These are phyloP conservation scores for Chlamydomonas schloesseri DNA, from an alignment of 139 green algal species.

Conservation along the genomic window DNA sequence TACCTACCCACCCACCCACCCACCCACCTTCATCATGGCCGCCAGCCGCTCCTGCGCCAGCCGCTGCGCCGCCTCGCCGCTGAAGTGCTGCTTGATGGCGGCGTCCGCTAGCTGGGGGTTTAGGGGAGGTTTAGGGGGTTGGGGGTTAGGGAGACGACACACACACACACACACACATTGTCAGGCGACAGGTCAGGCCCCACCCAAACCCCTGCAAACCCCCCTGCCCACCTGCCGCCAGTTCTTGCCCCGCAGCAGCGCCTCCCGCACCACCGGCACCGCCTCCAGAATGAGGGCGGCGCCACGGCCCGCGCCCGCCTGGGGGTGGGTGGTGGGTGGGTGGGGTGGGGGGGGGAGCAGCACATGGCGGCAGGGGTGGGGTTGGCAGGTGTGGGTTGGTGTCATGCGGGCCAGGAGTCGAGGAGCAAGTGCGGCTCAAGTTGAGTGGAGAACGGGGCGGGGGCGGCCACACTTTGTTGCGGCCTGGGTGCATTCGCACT, in stretches of 20 bases:
- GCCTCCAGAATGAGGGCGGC: slow-evolving; percentile 77
- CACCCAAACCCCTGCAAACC: too few species aligned
- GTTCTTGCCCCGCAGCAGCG: slow-evolving; percentile 61
- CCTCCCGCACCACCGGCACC: slow-evolving; percentile 68
- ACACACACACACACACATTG: too few species aligned
- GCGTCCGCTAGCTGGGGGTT: slow-evolving; percentile 48
- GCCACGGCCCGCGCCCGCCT: slow-evolving; percentile 3
- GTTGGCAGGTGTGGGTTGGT: too few species aligned
- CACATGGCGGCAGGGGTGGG: too few species aligned
- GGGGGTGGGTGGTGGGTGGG: background rate
- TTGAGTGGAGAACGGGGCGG: too few species aligned
- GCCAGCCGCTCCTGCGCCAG: slow-evolving; percentile 57
- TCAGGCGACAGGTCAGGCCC: too few species aligned
- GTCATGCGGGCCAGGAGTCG: too few species aligned
- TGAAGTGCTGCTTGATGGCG: slow-evolving; percentile 53
- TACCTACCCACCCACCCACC: background rate
- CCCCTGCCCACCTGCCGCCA: slow-evolving; percentile 52
- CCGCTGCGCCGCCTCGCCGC: slow-evolving; percentile 26
- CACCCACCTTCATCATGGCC: slow-evolving; percentile 57
- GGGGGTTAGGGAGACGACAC: too few species aligned
- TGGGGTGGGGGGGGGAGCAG: background rate
- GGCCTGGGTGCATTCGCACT: too few species aligned
- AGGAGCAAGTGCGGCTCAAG: too few species aligned
- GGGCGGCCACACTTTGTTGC: too few species aligned
- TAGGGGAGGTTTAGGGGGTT: too few species aligned